Conservation (phyloP, 495 filamentous ascomycete species). For the Beverwykella pulmonaria region DNA sequence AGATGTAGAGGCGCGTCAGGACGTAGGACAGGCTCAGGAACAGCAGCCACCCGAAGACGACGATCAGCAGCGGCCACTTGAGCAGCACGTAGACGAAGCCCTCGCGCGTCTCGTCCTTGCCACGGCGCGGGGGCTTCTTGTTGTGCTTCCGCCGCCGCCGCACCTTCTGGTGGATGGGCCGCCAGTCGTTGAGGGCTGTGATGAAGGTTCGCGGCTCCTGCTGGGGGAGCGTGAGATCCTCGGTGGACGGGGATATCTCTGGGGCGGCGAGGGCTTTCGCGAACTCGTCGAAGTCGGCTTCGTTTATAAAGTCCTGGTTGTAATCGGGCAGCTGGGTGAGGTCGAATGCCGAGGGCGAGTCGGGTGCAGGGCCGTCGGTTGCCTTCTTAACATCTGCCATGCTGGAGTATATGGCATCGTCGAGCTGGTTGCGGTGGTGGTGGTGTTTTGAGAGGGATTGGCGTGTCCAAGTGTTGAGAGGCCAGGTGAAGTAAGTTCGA, state of each 20-base stretch:
- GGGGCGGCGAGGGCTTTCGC: slow-evolving; percentile 48
- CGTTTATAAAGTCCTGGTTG: slow-evolving; percentile 47
- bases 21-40: slow-evolving; percentile 71
- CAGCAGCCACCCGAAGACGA: slow-evolving; percentile 78
- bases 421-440: background rate
- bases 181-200: slow-evolving; percentile 53
- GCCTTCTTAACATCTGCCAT: slow-evolving; percentile 46
- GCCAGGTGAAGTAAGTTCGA: background rate
- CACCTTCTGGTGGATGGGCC: slow-evolving; percentile 49
- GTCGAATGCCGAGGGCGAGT: slow-evolving; percentile 43
- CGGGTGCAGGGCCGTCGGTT: slow-evolving; percentile 42
- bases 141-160: slow-evolving; percentile 41
- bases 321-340: slow-evolving; percentile 47
- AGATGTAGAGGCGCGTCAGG: slow-evolving; percentile 84
- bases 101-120: slow-evolving; percentile 90
- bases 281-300: slow-evolving; percentile 47
- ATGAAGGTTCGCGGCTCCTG: slow-evolving; percentile 43
- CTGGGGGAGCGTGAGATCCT: slow-evolving; percentile 42
- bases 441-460: background rate
- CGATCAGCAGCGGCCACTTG: slow-evolving; percentile 85
- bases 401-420: slow-evolving; percentile 20
- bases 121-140: slow-evolving; percentile 42
- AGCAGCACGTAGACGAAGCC: slow-evolving; percentile 84
- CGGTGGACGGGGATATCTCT: slow-evolving; percentile 46
- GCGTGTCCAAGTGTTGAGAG: background rate